Evolutionary conservation across 176 grass and related monocot species (phyloP).

Genomic region (Cenchrus purpureus): DNA sequence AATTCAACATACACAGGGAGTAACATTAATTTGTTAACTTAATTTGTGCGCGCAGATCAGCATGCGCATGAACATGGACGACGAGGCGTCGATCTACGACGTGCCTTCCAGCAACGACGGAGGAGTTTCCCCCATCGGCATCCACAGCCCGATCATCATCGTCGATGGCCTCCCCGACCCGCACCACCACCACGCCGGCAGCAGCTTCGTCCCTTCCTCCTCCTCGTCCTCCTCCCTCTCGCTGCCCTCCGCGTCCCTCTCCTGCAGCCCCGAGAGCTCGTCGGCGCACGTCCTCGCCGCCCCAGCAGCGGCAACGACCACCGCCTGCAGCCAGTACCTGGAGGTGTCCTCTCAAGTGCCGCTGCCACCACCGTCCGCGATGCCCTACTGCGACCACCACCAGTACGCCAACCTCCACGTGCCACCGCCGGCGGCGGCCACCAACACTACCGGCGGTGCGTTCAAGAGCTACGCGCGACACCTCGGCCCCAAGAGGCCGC

Average conservation of each 20-base stretch:
- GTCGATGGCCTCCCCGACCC: slow-evolving; percentile 18
- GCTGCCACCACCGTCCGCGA: not conserved
- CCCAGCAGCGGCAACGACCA: not conserved
- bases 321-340: not conserved
- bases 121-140: not conserved
- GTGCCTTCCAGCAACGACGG: not conserved
- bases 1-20: not conserved
- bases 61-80: slow-evolving; percentile 53
- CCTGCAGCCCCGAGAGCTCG: slow-evolving; percentile 43
- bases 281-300: slow-evolving; percentile 17
- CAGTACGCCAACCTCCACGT: not conserved
- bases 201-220: not conserved
- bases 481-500: slow-evolving; percentile 25
- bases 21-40: not conserved
- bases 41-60: slow-evolving; percentile 40
- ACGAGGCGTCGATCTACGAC: not conserved
- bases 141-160: not conserved
- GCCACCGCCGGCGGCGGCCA: not conserved
- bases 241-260: slow-evolving; percentile 44
- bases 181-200: not conserved
- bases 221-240: slow-evolving; percentile 34
- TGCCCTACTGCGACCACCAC: slow-evolving; percentile 1
- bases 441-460: not conserved
- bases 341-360: slow-evolving; percentile 49
- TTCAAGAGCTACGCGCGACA: slow-evolving; percentile 65